Evolutionary conservation across 495 filamentous ascomycete genomes (phyloP).

Genomic region (Sordaria brevicollis): DNA sequence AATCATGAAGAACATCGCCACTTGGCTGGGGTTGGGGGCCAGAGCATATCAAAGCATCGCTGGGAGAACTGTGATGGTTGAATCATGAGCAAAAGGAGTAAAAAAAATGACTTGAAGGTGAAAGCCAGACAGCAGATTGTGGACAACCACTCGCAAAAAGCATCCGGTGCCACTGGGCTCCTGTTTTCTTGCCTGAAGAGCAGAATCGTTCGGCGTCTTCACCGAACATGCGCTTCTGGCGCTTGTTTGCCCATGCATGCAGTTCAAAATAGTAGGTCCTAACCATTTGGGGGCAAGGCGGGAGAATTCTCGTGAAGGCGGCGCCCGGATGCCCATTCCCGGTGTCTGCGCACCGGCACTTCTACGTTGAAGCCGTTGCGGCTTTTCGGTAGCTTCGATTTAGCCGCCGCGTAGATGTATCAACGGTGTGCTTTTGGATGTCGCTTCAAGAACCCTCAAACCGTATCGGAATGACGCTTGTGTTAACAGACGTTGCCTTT

Average conservation of each 20-base stretch:
- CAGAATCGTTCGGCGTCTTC: not conserved
- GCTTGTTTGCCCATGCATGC: not conserved
- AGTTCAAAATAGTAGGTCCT: not conserved
- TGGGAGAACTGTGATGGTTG: not conserved
- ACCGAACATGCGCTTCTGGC: too few relatives aligned
- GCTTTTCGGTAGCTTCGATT: not conserved
- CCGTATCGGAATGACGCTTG: not conserved
- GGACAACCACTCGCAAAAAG: too few relatives aligned
- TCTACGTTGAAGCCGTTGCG: not conserved
- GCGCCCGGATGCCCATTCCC: not conserved
- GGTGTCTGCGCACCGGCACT: not conserved
- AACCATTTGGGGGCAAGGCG: not conserved
- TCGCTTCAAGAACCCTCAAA: not conserved
- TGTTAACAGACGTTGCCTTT: not conserved
- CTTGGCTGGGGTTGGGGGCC: not conserved
- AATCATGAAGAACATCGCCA: not conserved
- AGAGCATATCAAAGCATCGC: not conserved
- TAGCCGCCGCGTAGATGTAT: not conserved
- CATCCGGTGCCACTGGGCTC: too few relatives aligned
- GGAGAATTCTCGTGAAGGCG: not conserved
- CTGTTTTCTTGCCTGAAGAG: too few relatives aligned
- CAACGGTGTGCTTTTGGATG: not conserved
- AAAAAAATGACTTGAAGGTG: not conserved
- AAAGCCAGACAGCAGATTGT: not conserved
- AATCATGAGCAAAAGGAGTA: not conserved